phyloP scores from a whole-genome alignment of 2,329 filamentous ascomycete species.

The Trichoderma gracile region DNA sequence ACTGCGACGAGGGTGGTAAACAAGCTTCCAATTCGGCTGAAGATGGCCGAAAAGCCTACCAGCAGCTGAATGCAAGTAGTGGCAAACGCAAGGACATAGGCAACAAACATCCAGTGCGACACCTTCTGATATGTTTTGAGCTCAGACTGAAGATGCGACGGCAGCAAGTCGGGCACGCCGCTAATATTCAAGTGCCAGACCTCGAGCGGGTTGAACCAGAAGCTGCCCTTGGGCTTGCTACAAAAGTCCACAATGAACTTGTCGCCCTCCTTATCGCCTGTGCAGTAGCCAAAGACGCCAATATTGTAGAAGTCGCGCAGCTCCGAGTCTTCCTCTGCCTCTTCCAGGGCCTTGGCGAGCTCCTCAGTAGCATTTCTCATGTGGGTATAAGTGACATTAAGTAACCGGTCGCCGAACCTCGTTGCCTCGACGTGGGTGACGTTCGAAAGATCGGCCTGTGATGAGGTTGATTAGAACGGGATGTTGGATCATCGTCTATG shows the following conservation, averaged over 20 bases:
- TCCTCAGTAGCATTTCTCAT: slow-evolving; percentile 10
- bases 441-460: slow-evolving; percentile 19
- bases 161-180: slow-evolving; percentile 13
- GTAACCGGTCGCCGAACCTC: slow-evolving; percentile 7
- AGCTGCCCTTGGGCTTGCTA: slow-evolving; percentile 17
- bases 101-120: slow-evolving; percentile 23
- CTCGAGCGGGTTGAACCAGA: slow-evolving; percentile 21
- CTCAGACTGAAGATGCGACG: slow-evolving; percentile 11
- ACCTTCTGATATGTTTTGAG: slow-evolving; percentile 14
- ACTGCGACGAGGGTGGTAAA: slow-evolving; percentile 10
- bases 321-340: slow-evolving; percentile 7
- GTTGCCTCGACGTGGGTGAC: slow-evolving; percentile 11
- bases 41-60: slow-evolving; percentile 17
- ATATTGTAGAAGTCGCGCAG: slow-evolving; percentile 20
- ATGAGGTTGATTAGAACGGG: background rate
- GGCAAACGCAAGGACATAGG: slow-evolving; percentile 16
- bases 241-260: slow-evolving; percentile 7
- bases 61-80: background rate
- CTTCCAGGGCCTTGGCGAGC: slow-evolving; percentile 15
- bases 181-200: slow-evolving; percentile 18
- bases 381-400: slow-evolving; percentile 7
- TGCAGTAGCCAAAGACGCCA: slow-evolving; percentile 19
- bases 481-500: background rate
- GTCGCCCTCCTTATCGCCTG: background rate
- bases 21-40: slow-evolving; percentile 15